A percentile compares a stretch with the other conserved stretches of the same genome.
These are phyloP conservation scores for Cicer yamashitae DNA, from an alignment of 306 rosid species.

Conservation along the genomic window DNA sequence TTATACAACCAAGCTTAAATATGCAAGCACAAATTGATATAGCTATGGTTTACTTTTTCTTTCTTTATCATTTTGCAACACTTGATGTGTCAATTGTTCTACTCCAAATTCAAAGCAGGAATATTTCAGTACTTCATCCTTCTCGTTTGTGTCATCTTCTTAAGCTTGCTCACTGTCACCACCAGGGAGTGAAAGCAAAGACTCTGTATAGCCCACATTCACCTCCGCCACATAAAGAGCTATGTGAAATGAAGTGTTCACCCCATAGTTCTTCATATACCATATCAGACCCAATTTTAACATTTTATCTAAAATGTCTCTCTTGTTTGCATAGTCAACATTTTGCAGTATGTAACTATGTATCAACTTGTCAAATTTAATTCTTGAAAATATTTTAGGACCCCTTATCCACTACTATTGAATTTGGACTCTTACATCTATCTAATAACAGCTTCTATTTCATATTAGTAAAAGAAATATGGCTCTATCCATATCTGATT, in stretches of 20 bases:
- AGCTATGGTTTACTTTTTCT: too few relatives aligned
- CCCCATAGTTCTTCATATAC: slow-evolving; percentile 77
- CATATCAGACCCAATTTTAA: slow-evolving; percentile 40
- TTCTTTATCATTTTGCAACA: too few relatives aligned
- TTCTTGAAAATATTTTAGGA: slow-evolving; percentile 37
- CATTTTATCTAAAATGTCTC: slow-evolving; percentile 29
- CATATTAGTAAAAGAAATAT: not conserved
- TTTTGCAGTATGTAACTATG: not conserved
- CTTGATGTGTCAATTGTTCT: too few relatives aligned
- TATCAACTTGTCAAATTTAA: not conserved
- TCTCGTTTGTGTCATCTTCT: too few relatives aligned
- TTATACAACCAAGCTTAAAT: too few relatives aligned
- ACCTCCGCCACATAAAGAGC: slow-evolving; percentile 82
- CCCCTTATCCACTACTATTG: slow-evolving; percentile 24
- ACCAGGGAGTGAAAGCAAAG: slow-evolving; percentile 37
- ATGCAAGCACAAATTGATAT: too few relatives aligned
- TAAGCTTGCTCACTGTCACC: not conserved
- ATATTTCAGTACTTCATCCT: too few relatives aligned
- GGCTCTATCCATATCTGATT: slow-evolving; percentile 11
- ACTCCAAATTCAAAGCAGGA: too few relatives aligned
- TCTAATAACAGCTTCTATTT: slow-evolving; percentile 29
- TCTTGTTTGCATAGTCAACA: slow-evolving; percentile 28
- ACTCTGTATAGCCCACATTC: slow-evolving; percentile 49
- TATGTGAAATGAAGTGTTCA: slow-evolving; percentile 66
- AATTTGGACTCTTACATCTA: not conserved